Percentiles rank a stretch among this genome's conserved stretches.
Evolutionary conservation across 352 stramenopile genomes (phyloP).

Genomic region (Globisporangium camurandrum): DNA sequence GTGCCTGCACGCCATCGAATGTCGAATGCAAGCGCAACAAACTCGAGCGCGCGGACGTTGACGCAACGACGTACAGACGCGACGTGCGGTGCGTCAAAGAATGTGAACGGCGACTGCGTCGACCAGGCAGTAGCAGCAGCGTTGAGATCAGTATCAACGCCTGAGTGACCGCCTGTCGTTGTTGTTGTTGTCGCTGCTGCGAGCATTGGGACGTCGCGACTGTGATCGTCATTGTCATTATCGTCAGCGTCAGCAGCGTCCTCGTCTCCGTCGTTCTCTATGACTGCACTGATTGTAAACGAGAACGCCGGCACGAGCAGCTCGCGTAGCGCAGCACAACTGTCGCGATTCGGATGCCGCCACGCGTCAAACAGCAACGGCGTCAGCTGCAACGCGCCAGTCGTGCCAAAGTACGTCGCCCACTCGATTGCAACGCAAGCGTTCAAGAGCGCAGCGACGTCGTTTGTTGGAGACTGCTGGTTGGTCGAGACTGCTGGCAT

Average conservation of each 20-base stretch:
- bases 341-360: not conserved
- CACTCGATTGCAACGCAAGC: slow-evolving; percentile 36
- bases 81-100: slow-evolving; percentile 8
- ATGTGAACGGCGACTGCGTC: slow-evolving; percentile 10
- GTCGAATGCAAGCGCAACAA: slow-evolving; percentile 4
- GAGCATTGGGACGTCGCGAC: slow-evolving; percentile 3
- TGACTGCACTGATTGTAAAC: slow-evolving; percentile 18
- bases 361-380: slow-evolving; percentile 9
- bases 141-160: not conserved
- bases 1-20: not conserved
- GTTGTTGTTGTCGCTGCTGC: not conserved
- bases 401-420: slow-evolving; percentile 45
- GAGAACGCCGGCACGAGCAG: slow-evolving; percentile 22
- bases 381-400: slow-evolving; percentile 17
- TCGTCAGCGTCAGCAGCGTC: slow-evolving; percentile 1
- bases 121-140: not conserved
- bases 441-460: slow-evolving; percentile 25
- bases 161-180: not conserved
- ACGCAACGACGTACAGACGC: not conserved
- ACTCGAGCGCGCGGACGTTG: slow-evolving; percentile 10
- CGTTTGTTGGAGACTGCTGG: not conserved
- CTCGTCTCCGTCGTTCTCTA: too few relatives aligned
- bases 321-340: slow-evolving; percentile 12
- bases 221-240: not conserved
- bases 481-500: not conserved